Conservation (phyloP, 2,329 filamentous ascomycete genomes). For the Clathrospora elynae region DNA sequence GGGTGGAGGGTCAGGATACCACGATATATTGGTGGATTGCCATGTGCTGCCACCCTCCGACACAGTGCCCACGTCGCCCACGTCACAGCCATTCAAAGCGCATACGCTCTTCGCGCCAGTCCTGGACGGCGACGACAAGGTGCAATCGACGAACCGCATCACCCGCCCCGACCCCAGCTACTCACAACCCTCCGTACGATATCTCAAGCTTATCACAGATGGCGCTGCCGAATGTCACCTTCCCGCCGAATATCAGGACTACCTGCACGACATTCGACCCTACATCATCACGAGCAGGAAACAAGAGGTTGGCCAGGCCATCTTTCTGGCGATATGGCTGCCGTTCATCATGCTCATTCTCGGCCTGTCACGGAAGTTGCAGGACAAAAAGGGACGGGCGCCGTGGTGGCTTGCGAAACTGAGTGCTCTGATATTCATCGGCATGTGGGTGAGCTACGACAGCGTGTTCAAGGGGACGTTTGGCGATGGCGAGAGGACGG, state of each 20-base stretch:
- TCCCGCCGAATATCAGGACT: conserved; percentile 75
- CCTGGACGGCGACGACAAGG: conserved; percentile 21
- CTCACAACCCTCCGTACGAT: conserved; percentile 81
- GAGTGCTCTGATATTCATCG: conserved; percentile 59
- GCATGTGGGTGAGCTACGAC: conserved; percentile 71
- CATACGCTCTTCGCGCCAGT: conserved; percentile 79
- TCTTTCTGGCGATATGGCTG: conserved; percentile 66
- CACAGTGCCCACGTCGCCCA: conserved; percentile 67
- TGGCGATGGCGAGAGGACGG: conserved; percentile 81
- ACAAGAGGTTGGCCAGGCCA: conserved; percentile 67
- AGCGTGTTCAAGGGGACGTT: conserved; percentile 67
- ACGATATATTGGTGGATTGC: conserved; percentile 81
- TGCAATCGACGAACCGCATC: conserved; percentile 49
- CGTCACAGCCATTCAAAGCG: conserved; percentile 71
- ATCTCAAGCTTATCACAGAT: conserved; percentile 77
- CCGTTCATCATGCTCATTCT: conserved; percentile 64
- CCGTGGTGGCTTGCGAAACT: conserved; percentile 69
- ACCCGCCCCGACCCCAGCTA: conserved; percentile 70
- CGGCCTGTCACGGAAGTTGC: conserved; percentile 56
- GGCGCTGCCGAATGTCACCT: conserved; percentile 82
- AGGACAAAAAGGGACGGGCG: conserved; percentile 68
- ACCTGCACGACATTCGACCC: conserved; percentile 69
- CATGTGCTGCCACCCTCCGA: conserved; percentile 66
- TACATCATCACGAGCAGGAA: conserved; percentile 71
- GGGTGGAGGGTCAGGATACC: conserved; percentile 82